Evolutionary conservation across 805 yeast genomes (phyloP), one percentile per base, ranked within the genome.

Genomic region (Lachancea cidri): DNA sequence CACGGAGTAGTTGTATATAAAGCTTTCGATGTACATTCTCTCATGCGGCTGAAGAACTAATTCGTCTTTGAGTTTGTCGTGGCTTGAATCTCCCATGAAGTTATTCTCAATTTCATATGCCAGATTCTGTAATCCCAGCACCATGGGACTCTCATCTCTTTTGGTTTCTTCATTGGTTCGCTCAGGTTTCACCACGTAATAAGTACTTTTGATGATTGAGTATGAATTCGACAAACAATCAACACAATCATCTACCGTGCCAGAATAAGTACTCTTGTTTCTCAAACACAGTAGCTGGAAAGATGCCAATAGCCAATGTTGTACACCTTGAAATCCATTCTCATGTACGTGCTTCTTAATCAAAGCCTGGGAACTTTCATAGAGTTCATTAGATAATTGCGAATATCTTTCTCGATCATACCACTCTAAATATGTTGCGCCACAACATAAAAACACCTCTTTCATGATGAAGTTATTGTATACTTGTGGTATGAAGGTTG

Each of bases 1-100:
- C 6, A 67, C 59, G 5, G 71, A 58, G 44, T 67, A 72, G 42
- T 67, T 70, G 53, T 66, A 69, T 3, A 71, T 49, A 44, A 70
- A 72, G 29, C 74, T 70, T 39, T 73, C 77, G 17, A 69, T 42
- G 35, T 70, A 59, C 50, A 70, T 68, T 35, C 71, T 53, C 43
- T 67, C 70, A 31, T 39, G 52, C 32, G 43, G 57, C 49, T 33
- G 50, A 30, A 42, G 22, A 17, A 34, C 33, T 13, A 39, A n/a
- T 6, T 27, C 34, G 6, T 15, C 19, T 16, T 39, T 38, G n/a
- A 22, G 16, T 17, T 17, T 13, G 20, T 39, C 29, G 14, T 19
- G 37, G 18, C 6, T 36, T 15, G 33, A 20, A 5, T 39, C 24
- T 11, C 37, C 44, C 31, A 43, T 35, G 2, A 42, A 42, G 18